Evolutionary conservation across 192 early-diverging fungal genomes (phyloP), one percentile per base, ranked within the genome.

Genomic region (Podila verticillata): DNA sequence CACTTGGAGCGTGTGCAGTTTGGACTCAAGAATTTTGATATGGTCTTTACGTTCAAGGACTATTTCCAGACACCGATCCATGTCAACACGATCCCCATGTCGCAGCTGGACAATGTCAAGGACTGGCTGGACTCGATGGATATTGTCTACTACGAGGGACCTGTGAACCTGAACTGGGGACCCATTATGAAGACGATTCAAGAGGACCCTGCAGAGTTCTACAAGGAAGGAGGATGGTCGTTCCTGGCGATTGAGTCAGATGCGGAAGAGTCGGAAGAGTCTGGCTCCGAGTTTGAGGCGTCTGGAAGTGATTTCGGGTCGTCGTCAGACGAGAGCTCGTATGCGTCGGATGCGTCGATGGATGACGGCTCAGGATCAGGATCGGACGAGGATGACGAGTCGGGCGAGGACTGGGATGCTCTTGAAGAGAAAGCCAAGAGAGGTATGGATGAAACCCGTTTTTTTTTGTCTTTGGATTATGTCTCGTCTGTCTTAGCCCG

Each of bases 161-260:
- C 95, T 6, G 92, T 96, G 71, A 97, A 97, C 75, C 87, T 98
- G 66, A 94, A 93, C 82, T 99, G 98, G 98, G 70, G 91, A 7
- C 91, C 91, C 78, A 99, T 99, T 83, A 99, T 99, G 98, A 99
- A 98, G 84, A 98, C 96, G 0, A 90, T 99, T 35, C 93, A 94
- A 81, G 90, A 95, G 61, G 94, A 98, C 74, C 97, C 98, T 0
- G 92, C 88, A 6, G 92, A 89, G 35, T 99, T 99, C 81, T 99
- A 94, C 82, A 81, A 85, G 57, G 91, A 96, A 36, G 96, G 96
- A 67, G 97, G 96, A 28, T 99, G 98, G 98, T 84, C 83, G 61
- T 98, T 98, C 87, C 81, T 99, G 80, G 88, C 89, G 13, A 78
- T 84, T 28, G 92, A 93, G 63, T 83, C 82, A n/a, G 82, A 90